Evolutionary conservation across 1,284 basidiomycete genomes (phyloP), one percentile per base, ranked within the genome.

Genomic region (Leucoagaricus sp.): DNA sequence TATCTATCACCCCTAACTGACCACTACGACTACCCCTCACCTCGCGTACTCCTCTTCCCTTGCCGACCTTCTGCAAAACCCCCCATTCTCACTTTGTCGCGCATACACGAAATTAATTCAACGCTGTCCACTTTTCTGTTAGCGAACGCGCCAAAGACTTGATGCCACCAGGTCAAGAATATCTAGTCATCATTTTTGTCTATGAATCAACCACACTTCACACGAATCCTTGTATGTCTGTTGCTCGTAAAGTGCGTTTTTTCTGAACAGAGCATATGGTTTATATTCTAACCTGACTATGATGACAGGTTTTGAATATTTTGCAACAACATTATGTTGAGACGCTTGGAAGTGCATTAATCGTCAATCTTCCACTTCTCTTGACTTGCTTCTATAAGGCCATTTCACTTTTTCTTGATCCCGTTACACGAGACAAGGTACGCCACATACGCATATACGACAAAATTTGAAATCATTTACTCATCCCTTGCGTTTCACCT

Each of bases 251-350:
- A 72, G 89, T 79, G 44, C 8, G 66, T 57, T 23, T n/a, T 10
- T 44, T 26, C 31, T 17, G 9, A 19, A 15, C 28, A 28, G 6
- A 5, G 21, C 25, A 19, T 12, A 25, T 33, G 1, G 2, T 44
- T 49, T n/a, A 61, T 34, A n/a, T 40, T 29, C 23, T 36, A 50
- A 12, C 28, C 52, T 38, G 13, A 45, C 44, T n/a, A 21, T n/a
- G 7, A 48, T n/a, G 4, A 8, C 62, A 85, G 80, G 85, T 91
- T 1, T 78, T 95, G 21, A 78, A 83, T 59, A 94, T 97, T 62
- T 78, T 97, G 36, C 94, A 96, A 71, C 85, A 93, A 62, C 93
- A 96, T 71, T 97, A 97, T 65, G 89, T 91, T 31, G 94, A 96
- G 73, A 89, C 91, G 4, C 82, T 96, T 28, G 94, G 94, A 19